Conservation (phyloP, 2,329 filamentous ascomycete genomes). For the Talaromyces albobiverticillius region DNA sequence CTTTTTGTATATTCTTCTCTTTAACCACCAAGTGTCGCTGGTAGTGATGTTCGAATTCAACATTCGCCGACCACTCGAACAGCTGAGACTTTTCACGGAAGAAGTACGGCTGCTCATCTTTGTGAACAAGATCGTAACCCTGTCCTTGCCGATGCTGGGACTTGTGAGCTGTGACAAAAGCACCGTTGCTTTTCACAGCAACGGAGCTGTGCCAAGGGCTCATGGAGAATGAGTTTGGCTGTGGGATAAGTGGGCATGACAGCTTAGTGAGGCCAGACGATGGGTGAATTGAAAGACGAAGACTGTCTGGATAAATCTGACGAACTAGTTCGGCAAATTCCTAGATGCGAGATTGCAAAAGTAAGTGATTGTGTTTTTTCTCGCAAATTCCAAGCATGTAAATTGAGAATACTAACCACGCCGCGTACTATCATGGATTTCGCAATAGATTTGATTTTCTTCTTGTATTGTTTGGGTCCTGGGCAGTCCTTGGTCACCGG, state of each 20-base stretch:
- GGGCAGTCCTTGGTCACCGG: slow-evolving; percentile 4
- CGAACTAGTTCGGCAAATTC: slow-evolving; percentile 27
- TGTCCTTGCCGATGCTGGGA: slow-evolving; percentile 23
- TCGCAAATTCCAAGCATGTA: slow-evolving; percentile 17
- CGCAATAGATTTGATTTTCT: slow-evolving; percentile 1
- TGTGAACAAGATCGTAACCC: slow-evolving; percentile 47
- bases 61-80: slow-evolving; percentile 41
- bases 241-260: slow-evolving; percentile 25
- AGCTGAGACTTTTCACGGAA: slow-evolving; percentile 51
- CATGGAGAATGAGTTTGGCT: slow-evolving; percentile 19
- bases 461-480: slow-evolving; percentile 5
- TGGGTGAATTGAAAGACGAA: slow-evolving; percentile 29
- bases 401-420: background rate
- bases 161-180: slow-evolving; percentile 24
- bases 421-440: slow-evolving; percentile 9
- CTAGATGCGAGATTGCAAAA: slow-evolving; percentile 25
- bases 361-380: slow-evolving; percentile 8
- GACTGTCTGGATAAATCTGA: slow-evolving; percentile 26
- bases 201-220: slow-evolving; percentile 37
- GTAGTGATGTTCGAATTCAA: slow-evolving; percentile 48
- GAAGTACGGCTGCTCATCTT: slow-evolving; percentile 47
- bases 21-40: slow-evolving; percentile 20
- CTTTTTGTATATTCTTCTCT: background rate
- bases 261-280: slow-evolving; percentile 26
- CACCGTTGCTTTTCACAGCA: slow-evolving; percentile 27